Conservation (phyloP, 1,284 basidiomycete genomes). For the Austroboletus rostrupii region DNA sequence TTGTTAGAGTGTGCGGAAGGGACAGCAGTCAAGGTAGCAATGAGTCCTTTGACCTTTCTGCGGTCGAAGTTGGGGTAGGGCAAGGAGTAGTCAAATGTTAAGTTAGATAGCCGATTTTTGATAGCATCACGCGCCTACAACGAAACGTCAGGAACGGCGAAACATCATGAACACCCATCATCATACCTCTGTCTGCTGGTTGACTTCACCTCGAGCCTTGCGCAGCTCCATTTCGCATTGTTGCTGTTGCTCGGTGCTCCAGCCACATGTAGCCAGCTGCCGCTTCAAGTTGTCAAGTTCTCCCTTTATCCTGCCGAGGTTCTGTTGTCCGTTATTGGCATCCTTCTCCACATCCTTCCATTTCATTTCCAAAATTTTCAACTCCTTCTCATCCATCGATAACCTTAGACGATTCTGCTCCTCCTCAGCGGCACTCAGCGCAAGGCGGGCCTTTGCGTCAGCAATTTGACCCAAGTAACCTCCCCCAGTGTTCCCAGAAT, state of each 20-base stretch:
- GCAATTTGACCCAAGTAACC: conserved; percentile 97
- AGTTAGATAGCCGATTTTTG: conserved; percentile 63
- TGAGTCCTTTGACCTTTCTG: conserved; percentile 86
- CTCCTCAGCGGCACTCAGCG: conserved; percentile 80
- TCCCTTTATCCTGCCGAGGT: conserved; percentile 57
- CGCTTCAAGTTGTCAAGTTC: conserved; percentile 59
- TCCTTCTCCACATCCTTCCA: conserved; percentile 88
- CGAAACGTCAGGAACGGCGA: conserved; percentile 4
- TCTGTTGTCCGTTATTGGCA: conserved; percentile 70
- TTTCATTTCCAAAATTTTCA: conserved; percentile 73
- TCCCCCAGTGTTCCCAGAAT: conserved; percentile 60
- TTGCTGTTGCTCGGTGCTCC: conserved; percentile 77
- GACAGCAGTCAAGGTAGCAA: conserved; percentile 82
- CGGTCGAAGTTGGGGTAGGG: conserved; percentile 85
- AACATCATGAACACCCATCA: conserved; percentile 6
- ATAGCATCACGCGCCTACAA: conserved; percentile 68
- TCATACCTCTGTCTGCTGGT: conserved; percentile 63
- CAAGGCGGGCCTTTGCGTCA: conserved; percentile 74
- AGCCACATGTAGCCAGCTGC: conserved; percentile 64
- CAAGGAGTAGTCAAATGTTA: conserved; percentile 83
- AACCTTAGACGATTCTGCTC: conserved; percentile 83
- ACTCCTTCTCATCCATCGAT: conserved; percentile 76
- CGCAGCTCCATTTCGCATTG: conserved; percentile 57
- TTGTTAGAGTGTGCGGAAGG: conserved; percentile 69
- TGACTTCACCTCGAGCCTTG: conserved; percentile 55